Conservation (phyloP, 768 basidiomycete species). For the Boletellus sp. region DNA sequence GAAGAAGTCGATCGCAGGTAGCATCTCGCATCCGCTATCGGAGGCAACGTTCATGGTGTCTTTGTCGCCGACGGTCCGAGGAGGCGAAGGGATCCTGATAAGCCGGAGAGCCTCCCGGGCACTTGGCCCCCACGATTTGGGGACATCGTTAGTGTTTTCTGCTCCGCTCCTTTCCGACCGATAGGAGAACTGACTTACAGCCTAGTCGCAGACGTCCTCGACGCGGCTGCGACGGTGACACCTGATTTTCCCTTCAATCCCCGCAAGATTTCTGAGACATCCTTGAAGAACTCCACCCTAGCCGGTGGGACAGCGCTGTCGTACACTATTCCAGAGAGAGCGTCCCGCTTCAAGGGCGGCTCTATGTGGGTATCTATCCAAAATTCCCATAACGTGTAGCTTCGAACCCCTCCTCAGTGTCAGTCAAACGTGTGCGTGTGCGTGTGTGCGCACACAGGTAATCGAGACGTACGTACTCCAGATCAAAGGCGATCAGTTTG, state of each 20-base stretch:
- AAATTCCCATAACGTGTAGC: conserved; percentile 83
- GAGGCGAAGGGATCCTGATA: conserved; percentile 49
- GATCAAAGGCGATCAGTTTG: conserved; percentile 72
- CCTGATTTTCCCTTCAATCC: conserved; percentile 42
- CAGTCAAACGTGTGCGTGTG: background rate
- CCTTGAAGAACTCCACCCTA: conserved; percentile 65
- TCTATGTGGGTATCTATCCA: conserved; percentile 83
- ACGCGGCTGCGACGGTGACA: conserved; percentile 66
- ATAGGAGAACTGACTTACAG: conserved; percentile 45
- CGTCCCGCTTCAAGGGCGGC: conserved; percentile 51
- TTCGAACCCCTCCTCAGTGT: conserved; percentile 27
- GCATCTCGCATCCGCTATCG: conserved; percentile 24
- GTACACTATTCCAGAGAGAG: conserved; percentile 16
- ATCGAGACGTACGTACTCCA: conserved; percentile 57
- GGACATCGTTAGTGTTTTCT: background rate
- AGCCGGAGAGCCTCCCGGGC: conserved; percentile 73
- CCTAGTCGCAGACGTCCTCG: conserved; percentile 63
- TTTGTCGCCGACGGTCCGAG: conserved; percentile 25
- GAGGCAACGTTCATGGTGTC: conserved; percentile 6
- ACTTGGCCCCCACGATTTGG: conserved; percentile 34
- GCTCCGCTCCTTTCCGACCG: too few species aligned
- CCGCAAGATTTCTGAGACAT: conserved; percentile 73
- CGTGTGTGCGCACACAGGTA: background rate
- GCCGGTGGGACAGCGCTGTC: conserved; percentile 20
- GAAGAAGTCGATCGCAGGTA: conserved; percentile 58